A percentile compares a stretch with the other conserved stretches of the same genome.
phyloP scores from a whole-genome alignment of 768 basidiomycete species.

The Kockovaella imperatae region DNA sequence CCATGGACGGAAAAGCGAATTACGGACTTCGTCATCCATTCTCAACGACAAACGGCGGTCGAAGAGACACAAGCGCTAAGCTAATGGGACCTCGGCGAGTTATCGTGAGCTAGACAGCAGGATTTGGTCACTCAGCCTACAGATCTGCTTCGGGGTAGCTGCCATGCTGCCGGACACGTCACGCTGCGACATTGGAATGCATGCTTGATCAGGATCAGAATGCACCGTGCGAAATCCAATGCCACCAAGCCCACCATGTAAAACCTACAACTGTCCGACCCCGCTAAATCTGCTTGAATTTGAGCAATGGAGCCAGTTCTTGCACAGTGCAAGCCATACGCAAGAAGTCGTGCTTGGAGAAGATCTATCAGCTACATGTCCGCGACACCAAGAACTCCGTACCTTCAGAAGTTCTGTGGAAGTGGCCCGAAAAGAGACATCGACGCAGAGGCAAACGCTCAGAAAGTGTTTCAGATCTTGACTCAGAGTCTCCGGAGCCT shows the following conservation, averaged over 20 bases:
- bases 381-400: constrained; percentile 1
- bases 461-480: constrained; percentile 91
- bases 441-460: constrained; percentile 96
- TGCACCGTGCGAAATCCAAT: not conserved
- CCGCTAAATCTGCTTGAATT: constrained; percentile 43
- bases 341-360: constrained; percentile 82
- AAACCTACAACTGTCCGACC: no score
- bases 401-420: constrained; percentile 47
- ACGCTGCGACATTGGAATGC: no score
- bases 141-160: no score
- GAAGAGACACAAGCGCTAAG: no score
- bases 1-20: no score
- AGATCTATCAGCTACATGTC: not conserved
- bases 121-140: no score
- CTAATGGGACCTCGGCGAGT: no score
- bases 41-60: no score
- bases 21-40: no score
- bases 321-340: constrained; percentile 74
- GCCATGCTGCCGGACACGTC: no score
- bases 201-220: no score
- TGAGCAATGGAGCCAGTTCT: constrained; percentile 75
- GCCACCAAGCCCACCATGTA: not conserved
- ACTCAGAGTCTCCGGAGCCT: constrained; percentile 86
- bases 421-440: constrained; percentile 85
- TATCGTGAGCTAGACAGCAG: no score